These are phyloP conservation scores for Cymbidium sinense DNA, from an alignment of 106 monocot species.

Conservation along the genomic window DNA sequence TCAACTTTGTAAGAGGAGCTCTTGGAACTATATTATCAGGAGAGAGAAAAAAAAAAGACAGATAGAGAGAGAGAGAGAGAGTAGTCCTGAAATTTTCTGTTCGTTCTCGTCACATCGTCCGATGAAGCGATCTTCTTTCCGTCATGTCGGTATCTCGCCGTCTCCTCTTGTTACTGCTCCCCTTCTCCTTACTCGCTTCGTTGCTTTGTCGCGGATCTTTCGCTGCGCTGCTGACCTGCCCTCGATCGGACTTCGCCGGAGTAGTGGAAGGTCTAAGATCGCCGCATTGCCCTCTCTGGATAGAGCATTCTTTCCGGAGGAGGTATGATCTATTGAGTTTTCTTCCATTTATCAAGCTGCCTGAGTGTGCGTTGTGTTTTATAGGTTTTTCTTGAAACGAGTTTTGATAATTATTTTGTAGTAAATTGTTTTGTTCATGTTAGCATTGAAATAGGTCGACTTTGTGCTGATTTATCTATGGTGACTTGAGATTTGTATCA, in stretches of 20 bases:
- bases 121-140: background rate
- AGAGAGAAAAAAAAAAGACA: background rate
- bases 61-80: background rate
- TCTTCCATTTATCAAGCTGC: background rate
- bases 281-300: slow-evolving; percentile 6
- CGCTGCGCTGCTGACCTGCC: background rate
- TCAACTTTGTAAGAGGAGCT: no score
- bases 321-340: background rate
- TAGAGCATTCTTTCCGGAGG: slow-evolving; percentile 1
- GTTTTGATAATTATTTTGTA: background rate
- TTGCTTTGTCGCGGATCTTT: background rate
- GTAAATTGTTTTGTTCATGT: background rate
- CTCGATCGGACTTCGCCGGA: background rate
- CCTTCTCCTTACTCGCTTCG: background rate
- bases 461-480: background rate
- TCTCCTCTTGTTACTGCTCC: background rate
- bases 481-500: background rate
- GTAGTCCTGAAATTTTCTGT: background rate
- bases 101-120: background rate
- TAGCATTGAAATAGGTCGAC: background rate
- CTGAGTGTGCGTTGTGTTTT: background rate
- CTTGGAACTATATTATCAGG: background rate
- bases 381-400: background rate
- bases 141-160: background rate
- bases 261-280: background rate